These are phyloP conservation scores for Aureobasidium sp. DNA, from an alignment of 2,329 filamentous ascomycete species.

Conservation along the genomic window DNA sequence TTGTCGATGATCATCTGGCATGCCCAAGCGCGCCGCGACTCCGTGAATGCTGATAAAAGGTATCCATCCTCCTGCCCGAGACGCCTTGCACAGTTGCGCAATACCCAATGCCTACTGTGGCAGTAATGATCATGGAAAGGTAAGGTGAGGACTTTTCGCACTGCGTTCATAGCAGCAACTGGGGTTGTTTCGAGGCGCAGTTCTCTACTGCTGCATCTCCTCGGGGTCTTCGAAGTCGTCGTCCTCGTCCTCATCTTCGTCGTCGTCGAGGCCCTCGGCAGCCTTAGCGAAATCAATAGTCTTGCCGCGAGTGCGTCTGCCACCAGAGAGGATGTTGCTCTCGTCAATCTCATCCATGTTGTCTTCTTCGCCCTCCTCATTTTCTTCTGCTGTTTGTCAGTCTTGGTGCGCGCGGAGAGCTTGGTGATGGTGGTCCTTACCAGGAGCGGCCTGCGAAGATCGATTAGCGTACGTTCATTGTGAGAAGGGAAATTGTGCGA, in stretches of 20 bases:
- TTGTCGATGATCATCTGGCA: not conserved
- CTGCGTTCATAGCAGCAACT: not conserved
- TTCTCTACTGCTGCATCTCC: constrained; percentile 57
- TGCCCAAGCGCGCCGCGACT: not conserved
- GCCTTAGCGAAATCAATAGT: constrained; percentile 91
- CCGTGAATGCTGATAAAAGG: constrained; percentile 8
- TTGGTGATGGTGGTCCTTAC: constrained; percentile 10
- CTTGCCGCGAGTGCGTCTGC: constrained; percentile 82
- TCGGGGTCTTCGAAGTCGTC: constrained; percentile 57
- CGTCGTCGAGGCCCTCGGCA: constrained; percentile 65
- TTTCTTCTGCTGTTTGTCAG: constrained; percentile 28
- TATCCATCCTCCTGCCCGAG: constrained; percentile 6
- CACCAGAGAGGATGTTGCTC: constrained; percentile 74
- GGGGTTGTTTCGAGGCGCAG: not conserved
- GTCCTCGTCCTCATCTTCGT: constrained; percentile 75
- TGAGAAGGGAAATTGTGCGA: not conserved
- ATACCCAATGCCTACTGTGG: constrained; percentile 9
- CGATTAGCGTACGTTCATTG: constrained; percentile 11
- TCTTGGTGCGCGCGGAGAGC: not conserved
- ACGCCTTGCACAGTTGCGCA: constrained; percentile 5
- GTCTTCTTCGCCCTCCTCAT: constrained; percentile 67
- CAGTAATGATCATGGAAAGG: constrained; percentile 6
- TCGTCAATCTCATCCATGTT: constrained; percentile 87
- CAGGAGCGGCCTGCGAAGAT: not conserved
- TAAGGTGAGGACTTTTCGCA: constrained; percentile 6